Evolutionary conservation across 257 asterid genomes (phyloP).

Genomic region (Primulina tabacum): DNA sequence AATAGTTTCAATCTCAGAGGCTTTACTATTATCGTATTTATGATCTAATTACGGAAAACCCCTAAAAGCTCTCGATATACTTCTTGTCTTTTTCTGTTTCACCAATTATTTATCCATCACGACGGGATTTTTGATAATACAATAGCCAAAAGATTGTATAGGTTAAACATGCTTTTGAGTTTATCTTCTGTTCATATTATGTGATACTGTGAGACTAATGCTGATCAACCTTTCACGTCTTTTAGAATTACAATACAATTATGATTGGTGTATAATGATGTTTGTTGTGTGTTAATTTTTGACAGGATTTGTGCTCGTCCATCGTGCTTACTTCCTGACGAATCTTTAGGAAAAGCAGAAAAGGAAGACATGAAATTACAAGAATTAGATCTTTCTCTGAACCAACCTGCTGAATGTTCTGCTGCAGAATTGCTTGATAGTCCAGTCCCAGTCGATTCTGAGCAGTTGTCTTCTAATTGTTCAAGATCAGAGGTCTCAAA

Average conservation of each 20-base stretch:
- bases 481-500: conserved; percentile 21
- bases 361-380: conserved; percentile 26
- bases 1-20: neutral
- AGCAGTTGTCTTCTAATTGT: conserved; percentile 26
- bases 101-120: no score
- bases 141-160: neutral
- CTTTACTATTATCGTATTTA: neutral
- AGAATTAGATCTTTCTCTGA: conserved; percentile 35
- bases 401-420: conserved; percentile 35
- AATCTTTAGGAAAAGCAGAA: conserved; percentile 39
- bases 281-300: conserved; percentile 17
- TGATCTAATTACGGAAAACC: neutral
- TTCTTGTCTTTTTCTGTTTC: neutral
- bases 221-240: neutral
- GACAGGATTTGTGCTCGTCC: conserved; percentile 62
- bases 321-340: conserved; percentile 57
- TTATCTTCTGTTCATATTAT: neutral
- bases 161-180: neutral
- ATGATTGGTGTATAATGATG: conserved; percentile 3
- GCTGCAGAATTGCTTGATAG: conserved; percentile 28
- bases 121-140: neutral
- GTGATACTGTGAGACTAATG: neutral
- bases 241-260: neutral
- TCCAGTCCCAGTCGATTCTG: conserved; percentile 33
- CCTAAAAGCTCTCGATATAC: neutral